phyloP scores from a whole-genome alignment of 768 basidiomycete species.

The Agrocybe chaxingu region DNA sequence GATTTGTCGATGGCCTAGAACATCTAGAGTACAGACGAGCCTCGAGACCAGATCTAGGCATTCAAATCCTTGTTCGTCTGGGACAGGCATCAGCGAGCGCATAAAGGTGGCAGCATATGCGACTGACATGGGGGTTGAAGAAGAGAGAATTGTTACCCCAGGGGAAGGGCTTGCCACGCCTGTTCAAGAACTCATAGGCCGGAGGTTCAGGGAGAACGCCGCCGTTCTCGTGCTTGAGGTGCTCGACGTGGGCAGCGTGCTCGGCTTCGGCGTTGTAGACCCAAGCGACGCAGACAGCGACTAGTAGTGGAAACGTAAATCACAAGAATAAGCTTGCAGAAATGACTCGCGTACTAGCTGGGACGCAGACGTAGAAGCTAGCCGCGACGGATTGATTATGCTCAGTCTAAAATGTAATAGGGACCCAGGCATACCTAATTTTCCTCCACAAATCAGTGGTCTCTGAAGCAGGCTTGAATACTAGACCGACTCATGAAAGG shows the following conservation, averaged over 20 bases:
- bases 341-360: conserved; percentile 54
- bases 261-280: conserved; percentile 56
- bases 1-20: too few species aligned
- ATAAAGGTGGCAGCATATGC: neutral
- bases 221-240: conserved; percentile 68
- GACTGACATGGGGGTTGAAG: conserved; percentile 69
- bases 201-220: conserved; percentile 71
- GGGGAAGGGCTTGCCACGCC: conserved; percentile 74
- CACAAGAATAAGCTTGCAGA: neutral
- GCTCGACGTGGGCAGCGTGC: conserved; percentile 69
- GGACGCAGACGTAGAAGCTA: conserved; percentile 75
- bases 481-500: neutral
- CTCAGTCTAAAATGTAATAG: conserved; percentile 3
- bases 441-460: conserved; percentile 83
- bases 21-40: too few species aligned
- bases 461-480: conserved; percentile 37
- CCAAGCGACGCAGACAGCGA: conserved; percentile 49
- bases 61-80: too few species aligned
- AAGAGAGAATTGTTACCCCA: conserved; percentile 85
- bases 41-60: too few species aligned
- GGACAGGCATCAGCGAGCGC: neutral
- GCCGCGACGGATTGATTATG: conserved; percentile 18
- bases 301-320: conserved; percentile 22
- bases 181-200: conserved; percentile 76
- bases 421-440: conserved; percentile 57